Evolutionary conservation across 768 basidiomycete species (phyloP).

Genomic region (Clavulina sp.): DNA sequence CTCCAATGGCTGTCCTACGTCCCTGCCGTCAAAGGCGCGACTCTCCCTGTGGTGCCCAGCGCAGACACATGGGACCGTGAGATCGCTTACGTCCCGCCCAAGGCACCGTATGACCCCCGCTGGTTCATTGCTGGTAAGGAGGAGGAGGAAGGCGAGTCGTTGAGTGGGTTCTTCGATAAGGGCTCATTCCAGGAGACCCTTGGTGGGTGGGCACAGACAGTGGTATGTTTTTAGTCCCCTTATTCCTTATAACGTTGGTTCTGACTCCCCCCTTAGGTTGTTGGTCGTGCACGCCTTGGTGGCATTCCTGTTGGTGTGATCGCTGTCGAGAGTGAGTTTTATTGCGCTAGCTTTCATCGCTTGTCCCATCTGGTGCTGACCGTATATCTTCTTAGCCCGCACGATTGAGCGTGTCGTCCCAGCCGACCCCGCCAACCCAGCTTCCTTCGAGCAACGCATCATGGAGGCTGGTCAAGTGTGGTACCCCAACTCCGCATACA

Average conservation of each 20-base stretch:
- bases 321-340: constrained; percentile 58
- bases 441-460: constrained; percentile 91
- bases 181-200: constrained; percentile 97
- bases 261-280: constrained; percentile 24
- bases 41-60: constrained; percentile 54
- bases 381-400: constrained; percentile 28
- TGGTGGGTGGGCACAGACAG: constrained; percentile 98
- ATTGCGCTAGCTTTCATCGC: neutral
- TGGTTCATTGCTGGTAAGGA: constrained; percentile 99
- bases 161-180: constrained; percentile 90
- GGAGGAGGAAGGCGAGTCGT: constrained; percentile 57
- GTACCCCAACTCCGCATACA: constrained; percentile 99
- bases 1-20: constrained; percentile 90
- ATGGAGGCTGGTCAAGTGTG: constrained; percentile 99
- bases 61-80: constrained; percentile 82
- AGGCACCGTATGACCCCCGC: constrained; percentile 88
- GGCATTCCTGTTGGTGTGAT: constrained; percentile 98
- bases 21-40: constrained; percentile 61
- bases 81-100: constrained; percentile 78
- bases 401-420: constrained; percentile 93
- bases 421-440: constrained; percentile 92
- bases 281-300: constrained; percentile 88
- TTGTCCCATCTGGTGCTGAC: neutral
- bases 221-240: constrained; percentile 24
- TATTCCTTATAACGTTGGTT: neutral